Evolutionary conservation across 345 rosid species (phyloP).

Genomic region (Jatropha curcas): DNA sequence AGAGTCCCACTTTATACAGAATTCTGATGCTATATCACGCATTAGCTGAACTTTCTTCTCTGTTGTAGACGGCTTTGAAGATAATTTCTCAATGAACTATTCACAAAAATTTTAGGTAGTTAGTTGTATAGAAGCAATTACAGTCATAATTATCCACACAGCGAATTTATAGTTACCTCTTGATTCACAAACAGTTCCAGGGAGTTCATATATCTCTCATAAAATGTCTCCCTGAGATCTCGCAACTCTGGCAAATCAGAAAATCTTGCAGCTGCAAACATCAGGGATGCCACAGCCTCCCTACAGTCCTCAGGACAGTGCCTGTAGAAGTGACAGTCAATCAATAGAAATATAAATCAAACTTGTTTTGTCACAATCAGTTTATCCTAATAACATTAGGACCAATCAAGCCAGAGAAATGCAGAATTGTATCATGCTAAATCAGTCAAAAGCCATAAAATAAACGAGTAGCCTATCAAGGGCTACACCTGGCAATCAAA

Average conservation of each 20-base stretch:
- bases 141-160: slow-evolving; percentile 4
- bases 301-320: slow-evolving; percentile 86
- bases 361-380: background rate
- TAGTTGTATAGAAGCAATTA: slow-evolving; percentile 20
- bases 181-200: slow-evolving; percentile 61
- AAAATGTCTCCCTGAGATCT: slow-evolving; percentile 79
- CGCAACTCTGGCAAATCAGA: slow-evolving; percentile 91
- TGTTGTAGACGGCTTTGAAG: slow-evolving; percentile 50
- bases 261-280: slow-evolving; percentile 94
- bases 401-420: background rate
- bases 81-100: slow-evolving; percentile 67
- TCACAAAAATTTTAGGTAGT: slow-evolving; percentile 17
- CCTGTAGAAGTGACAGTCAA: slow-evolving; percentile 37
- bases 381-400: background rate
- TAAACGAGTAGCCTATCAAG: background rate
- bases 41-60: slow-evolving; percentile 70
- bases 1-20: slow-evolving; percentile 76
- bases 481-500: background rate
- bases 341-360: slow-evolving; percentile 7
- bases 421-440: background rate
- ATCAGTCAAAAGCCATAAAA: background rate
- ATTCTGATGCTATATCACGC: slow-evolving; percentile 78
- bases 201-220: slow-evolving; percentile 74
- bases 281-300: slow-evolving; percentile 77
- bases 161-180: slow-evolving; percentile 51